phyloP scores from a whole-genome alignment of 176 grass and related monocot species.

The Pontederia paniculata region DNA sequence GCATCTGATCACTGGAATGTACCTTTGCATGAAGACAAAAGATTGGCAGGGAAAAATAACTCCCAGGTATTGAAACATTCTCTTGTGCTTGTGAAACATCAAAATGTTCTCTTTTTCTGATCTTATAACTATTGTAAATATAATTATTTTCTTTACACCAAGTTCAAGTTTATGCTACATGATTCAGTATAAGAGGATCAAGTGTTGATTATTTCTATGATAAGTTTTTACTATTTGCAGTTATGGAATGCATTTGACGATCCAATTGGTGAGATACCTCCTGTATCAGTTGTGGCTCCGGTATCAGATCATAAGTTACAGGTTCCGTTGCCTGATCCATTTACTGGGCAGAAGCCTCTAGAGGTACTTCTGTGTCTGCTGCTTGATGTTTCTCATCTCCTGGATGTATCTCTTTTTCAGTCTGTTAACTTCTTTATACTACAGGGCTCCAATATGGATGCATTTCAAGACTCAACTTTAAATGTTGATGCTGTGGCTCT shows the following conservation, averaged over 20 bases:
- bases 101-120: neutral
- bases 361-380: neutral
- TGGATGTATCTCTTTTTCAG: neutral
- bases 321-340: neutral
- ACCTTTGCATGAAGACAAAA: conserved; percentile 4
- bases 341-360: neutral
- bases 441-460: neutral
- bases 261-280: conserved; percentile 6
- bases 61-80: conserved; percentile 17
- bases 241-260: conserved; percentile 13
- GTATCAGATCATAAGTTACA: neutral
- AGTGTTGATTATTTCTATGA: neutral
- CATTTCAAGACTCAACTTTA: neutral
- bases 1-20: conserved; percentile 2
- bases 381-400: neutral
- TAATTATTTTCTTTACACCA: neutral
- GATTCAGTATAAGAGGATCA: neutral
- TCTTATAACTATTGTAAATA: neutral
- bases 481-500: neutral
- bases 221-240: neutral
- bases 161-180: neutral
- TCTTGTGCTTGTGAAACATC: neutral
- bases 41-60: conserved; percentile 13
- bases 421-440: neutral
- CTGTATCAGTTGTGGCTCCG: neutral